phyloP scores from a whole-genome alignment of 1,284 basidiomycete species.

The Cutaneotrichosporon mucoides region DNA sequence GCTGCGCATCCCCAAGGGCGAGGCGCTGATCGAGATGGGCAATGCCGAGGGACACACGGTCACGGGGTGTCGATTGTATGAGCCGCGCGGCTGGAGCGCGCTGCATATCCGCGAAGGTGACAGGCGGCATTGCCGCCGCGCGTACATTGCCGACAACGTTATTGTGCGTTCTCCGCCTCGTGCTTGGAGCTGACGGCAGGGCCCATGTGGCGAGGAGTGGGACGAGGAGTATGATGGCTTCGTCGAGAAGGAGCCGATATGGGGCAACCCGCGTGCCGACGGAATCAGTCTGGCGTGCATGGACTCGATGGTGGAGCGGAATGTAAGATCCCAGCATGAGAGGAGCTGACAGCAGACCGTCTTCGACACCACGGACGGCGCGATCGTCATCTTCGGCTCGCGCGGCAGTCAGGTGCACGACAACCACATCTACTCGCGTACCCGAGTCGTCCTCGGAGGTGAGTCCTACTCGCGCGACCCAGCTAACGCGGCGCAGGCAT shows the following conservation, averaged over 20 bases:
- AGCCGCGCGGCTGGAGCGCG: constrained; percentile 50
- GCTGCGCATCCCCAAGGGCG: constrained; percentile 43
- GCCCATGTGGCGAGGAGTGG: constrained; percentile 51
- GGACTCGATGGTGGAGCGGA: constrained; percentile 46
- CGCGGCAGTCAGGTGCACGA: constrained; percentile 39
- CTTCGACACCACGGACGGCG: constrained; percentile 50
- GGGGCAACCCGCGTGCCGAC: constrained; percentile 48
- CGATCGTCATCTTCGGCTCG: constrained; percentile 50
- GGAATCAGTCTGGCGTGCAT: constrained; percentile 51
- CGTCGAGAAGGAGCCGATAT: constrained; percentile 33
- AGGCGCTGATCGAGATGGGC: constrained; percentile 46
- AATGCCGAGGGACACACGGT: constrained; percentile 46
- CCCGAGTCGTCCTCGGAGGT: constrained; percentile 45
- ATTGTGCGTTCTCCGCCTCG: constrained; percentile 46
- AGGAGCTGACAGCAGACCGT: constrained; percentile 32
- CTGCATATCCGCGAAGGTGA: constrained; percentile 50
- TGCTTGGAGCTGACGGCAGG: constrained; percentile 24
- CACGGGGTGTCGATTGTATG: constrained; percentile 44
- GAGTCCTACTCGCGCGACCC: constrained; percentile 9
- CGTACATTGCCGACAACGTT: constrained; percentile 40
- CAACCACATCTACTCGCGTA: constrained; percentile 45
- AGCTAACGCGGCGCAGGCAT: constrained; percentile 25
- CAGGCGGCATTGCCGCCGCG: constrained; percentile 40
- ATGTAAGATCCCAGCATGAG: constrained; percentile 30
- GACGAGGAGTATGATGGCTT: constrained; percentile 49